Conservation (phyloP, 2,329 filamentous ascomycete species). For the Alternaria alternata region DNA sequence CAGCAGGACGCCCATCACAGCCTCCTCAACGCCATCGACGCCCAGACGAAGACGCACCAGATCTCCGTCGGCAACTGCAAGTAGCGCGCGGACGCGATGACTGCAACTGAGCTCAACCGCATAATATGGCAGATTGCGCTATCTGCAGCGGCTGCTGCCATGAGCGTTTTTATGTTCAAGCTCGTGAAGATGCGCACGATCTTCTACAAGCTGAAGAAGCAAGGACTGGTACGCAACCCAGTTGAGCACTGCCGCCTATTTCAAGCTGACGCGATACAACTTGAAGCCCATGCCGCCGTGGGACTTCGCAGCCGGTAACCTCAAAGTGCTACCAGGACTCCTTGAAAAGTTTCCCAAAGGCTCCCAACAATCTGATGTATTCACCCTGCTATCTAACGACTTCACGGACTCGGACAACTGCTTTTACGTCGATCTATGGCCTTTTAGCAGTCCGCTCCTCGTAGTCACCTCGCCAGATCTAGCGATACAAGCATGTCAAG, state of each 20-base stretch:
- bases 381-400: slow-evolving; percentile 9
- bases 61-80: too few species aligned
- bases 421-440: slow-evolving; percentile 30
- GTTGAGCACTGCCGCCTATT: too few species aligned
- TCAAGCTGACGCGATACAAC: background rate
- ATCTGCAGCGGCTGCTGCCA: slow-evolving; percentile 1
- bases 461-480: slow-evolving; percentile 18
- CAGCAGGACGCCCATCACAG: too few species aligned
- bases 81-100: too few species aligned
- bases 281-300: slow-evolving; percentile 25
- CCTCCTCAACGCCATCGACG: too few species aligned
- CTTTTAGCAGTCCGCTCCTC: slow-evolving; percentile 21
- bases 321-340: slow-evolving; percentile 5
- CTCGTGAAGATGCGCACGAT: slow-evolving; percentile 16
- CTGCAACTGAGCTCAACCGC: too few species aligned
- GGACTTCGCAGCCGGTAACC: slow-evolving; percentile 19
- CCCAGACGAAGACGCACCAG: too few species aligned
- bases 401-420: slow-evolving; percentile 11
- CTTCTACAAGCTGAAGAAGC: slow-evolving; percentile 18
- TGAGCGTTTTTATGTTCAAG: slow-evolving; percentile 9
- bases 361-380: slow-evolving; percentile 17
- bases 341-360: slow-evolving; percentile 18
- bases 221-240: slow-evolving; percentile 13
- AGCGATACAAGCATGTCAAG: slow-evolving; percentile 10
- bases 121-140: slow-evolving; percentile 6